Base-by-base conservation (phyloP, 2,329 filamentous ascomycete species). In the Elsinoe fawcettii region DNA sequence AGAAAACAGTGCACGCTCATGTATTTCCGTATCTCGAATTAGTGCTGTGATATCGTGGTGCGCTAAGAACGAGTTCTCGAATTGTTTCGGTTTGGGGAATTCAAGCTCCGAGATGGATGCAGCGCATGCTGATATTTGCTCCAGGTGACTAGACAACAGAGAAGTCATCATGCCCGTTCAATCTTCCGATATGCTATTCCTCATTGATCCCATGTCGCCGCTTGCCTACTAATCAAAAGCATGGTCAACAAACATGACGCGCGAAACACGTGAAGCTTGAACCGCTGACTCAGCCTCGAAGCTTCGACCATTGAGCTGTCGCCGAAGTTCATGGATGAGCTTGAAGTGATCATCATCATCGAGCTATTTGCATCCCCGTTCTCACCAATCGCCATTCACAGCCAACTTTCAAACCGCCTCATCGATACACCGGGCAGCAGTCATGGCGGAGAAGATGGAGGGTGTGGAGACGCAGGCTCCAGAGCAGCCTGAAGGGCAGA, bases 1-100 rank as follows among this genome's bases (percentile, higher is more conserved):
- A 36, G 92, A 95, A 76, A 97, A 99, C 16, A 99, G 83, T 5
- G 92, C 92, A 66, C 91, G 87, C 71, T 99, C 93, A 74, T 97
- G 92, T 20, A 87, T 76, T 72, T 99, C 93, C 2, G 92, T 96
- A 70, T 99, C 93, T 60, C 93, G 88, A 66, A 99, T 96, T 49
- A 99, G 77, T 11, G 88, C 83, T 3, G 93, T 97, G 64, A 99
- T 97, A 71, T 99, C 93, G 71, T 91, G 86, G 63, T 85, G 85
- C 58, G 86, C 85, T 51, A 97, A 84, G 37, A 99, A 80, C 32
- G 93, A 90, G 70, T 95, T 96, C 64, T 91, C 93, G 74, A 97
- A 99, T 67, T 93, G 90, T 66, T 89, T 95, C n/a, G 92, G 89
- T 1, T 83, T 83, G 39, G 89, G 89, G 65, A 97, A 97, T 32